Conservation (phyloP, 2,329 filamentous ascomycete species). For the Dactylellina parvicollis region DNA sequence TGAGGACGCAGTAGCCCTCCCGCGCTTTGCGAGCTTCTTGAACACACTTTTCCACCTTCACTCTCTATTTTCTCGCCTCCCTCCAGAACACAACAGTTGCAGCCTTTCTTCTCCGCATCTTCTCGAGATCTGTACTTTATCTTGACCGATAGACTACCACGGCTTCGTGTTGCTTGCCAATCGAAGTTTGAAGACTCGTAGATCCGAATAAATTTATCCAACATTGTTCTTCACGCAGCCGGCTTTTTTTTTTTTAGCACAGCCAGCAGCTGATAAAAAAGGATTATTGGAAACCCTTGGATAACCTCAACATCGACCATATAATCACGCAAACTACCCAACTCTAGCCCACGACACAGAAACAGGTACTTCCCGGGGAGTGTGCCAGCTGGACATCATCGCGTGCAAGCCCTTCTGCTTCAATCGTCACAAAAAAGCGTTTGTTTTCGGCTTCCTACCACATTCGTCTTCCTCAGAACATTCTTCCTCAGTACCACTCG, state of each 20-base stretch:
- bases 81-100: constrained; percentile 31
- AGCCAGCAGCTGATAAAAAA: not conserved
- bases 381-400: constrained; percentile 24
- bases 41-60: constrained; percentile 41
- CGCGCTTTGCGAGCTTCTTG: constrained; percentile 52
- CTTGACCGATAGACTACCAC: constrained; percentile 21
- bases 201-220: constrained; percentile 15
- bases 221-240: constrained; percentile 14
- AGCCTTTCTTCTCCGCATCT: constrained; percentile 37
- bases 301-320: constrained; percentile 27
- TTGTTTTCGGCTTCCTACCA: constrained; percentile 48
- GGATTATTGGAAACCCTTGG: not conserved
- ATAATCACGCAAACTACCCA: constrained; percentile 14
- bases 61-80: constrained; percentile 23
- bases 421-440: constrained; percentile 34
- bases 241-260: not conserved
- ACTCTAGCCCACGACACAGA: constrained; percentile 13
- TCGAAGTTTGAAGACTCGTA: constrained; percentile 19
- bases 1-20: constrained; percentile 50
- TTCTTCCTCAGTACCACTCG: constrained; percentile 24
- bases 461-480: constrained; percentile 40
- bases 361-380: constrained; percentile 6
- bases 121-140: constrained; percentile 8
- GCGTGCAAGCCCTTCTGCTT: constrained; percentile 28
- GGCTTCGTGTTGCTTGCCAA: constrained; percentile 36